Base-by-base conservation (phyloP, 176 grass and related monocot species). In the Ampelocalamus luodianensis region DNA sequence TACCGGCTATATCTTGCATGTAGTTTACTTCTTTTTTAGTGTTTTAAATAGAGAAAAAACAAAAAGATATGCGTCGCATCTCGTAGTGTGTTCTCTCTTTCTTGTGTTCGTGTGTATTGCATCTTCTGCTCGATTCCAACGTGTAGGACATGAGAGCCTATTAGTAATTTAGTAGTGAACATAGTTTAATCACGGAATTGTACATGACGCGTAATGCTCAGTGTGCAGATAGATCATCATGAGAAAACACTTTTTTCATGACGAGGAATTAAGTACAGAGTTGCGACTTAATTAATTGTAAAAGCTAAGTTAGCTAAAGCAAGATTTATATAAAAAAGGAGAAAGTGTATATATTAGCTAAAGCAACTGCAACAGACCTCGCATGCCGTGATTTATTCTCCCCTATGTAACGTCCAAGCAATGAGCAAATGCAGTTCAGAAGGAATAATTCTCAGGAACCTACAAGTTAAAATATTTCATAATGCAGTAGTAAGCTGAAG, bases 311-410 rank as follows among this genome's bases (percentile, higher is more conserved):
- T 29, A 1, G n/a, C 39, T 82, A 90, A 78, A 86, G 83, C 49
- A 65, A 86, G 78, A 82, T 90, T 61, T 29, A 1, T 76, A 22
- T 86, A 48, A 78, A 83, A 90, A 83, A 81, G 22, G 59, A 71
- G 60, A 73, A 79, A 87, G 84, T 79, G 32, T 58, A 90, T 78
- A 82, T 53, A 83, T 83, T 87, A 90, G 50, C 39, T 48, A 90
- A 83, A 87, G 84, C 67, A 83, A 68, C 84, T 79, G 66, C 26
- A 54, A 73, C 37, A 53, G 66, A 89, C 42, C 40, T 67, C 29
- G 84, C 27, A 58, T 90, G 84, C 40, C n/a, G 79, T 79, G 56
- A 86, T 83, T 83, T 83, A 90, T 90, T 79, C 88, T 82, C 39
- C 48, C 26, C 83, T 82, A 85, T 71, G 65, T 37, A 65, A 60